A percentile compares a stretch with the other conserved stretches of the same genome.
Conservation (phyloP, 192 early-diverging fungal genomes). For the Coemansia sp. region DNA sequence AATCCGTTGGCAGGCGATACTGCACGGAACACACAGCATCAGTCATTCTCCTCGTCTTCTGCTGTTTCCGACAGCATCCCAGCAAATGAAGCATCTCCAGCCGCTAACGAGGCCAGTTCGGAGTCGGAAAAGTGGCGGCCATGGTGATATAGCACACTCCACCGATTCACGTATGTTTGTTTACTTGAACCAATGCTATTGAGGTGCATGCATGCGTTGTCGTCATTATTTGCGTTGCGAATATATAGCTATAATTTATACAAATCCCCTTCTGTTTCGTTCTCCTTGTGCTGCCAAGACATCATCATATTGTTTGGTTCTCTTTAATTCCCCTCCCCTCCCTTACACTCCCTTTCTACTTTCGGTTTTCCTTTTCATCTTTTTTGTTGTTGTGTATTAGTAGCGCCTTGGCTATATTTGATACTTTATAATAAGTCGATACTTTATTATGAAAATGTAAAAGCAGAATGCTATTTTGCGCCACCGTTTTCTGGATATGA, state of each 20-base stretch:
- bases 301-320: background rate
- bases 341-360: conserved; percentile 1
- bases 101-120: conserved; percentile 4
- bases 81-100: conserved; percentile 6
- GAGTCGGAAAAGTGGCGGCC: conserved; percentile 50
- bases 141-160: conserved; percentile 14
- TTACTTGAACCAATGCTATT: background rate
- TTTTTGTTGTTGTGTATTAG: background rate
- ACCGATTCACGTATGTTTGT: background rate
- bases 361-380: background rate
- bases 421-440: background rate
- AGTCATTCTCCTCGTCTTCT: conserved; percentile 5
- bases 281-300: background rate
- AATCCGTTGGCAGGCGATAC: conserved; percentile 2
- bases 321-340: background rate
- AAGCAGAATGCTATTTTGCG: conserved; percentile 2
- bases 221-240: background rate
- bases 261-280: background rate
- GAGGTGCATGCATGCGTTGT: conserved; percentile 3
- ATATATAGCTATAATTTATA: background rate
- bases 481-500: background rate
- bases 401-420: background rate
- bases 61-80: background rate
- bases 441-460: background rate
- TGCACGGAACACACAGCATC: background rate